Base-by-base conservation (phyloP, 1,139 yeast species). In the Geotrichum europaeum region DNA sequence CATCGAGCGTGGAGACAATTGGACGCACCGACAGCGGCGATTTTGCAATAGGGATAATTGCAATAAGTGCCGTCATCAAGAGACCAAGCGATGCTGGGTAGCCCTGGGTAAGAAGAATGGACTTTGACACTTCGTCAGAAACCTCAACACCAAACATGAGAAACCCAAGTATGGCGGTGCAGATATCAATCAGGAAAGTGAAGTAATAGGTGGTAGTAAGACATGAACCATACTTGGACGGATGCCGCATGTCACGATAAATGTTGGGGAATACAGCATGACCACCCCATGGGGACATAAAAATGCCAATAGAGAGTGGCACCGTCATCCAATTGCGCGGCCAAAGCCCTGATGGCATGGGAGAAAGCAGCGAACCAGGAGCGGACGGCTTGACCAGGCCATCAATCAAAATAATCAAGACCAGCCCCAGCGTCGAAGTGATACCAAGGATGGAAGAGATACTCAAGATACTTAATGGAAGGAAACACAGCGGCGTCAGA, bases 241-340 rank as follows among this genome's bases (percentile, higher is more conserved):
- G 92, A 68, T 86, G 92, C 69, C 90, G 82, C 96, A 89, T 88
- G 72, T 89, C 96, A 54, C 86, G 79, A 72, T 84, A 86, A 58
- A 89, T 77, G 68, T 87, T 89, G 1, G 96, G 96, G 67, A 87
- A 87, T 24, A 89, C 89, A 0, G 95, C 91, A 72, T 89, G 96
- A 2, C 96, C 96, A 64, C 96, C 95, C 89, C 94, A 89, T 18
- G 94, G 92, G 9, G 95, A 88, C 86, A 89, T 86, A 66, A 87
- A 81, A 52, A 89, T 80, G 5, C 96, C 96, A 64, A 87, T 79
- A 4, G 90, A 80, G 47, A 87, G 75, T 32, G 89, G 78, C 4
- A 85, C 78, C 51, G 79, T 75, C 40, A 73, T 73, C 65, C 78
- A 71, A 52, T 79, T 77, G 13, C 73, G 70, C 0, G 96, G 96